Conservation (phyloP, 169 alveolate genomes). For the Condylostoma magnum region DNA sequence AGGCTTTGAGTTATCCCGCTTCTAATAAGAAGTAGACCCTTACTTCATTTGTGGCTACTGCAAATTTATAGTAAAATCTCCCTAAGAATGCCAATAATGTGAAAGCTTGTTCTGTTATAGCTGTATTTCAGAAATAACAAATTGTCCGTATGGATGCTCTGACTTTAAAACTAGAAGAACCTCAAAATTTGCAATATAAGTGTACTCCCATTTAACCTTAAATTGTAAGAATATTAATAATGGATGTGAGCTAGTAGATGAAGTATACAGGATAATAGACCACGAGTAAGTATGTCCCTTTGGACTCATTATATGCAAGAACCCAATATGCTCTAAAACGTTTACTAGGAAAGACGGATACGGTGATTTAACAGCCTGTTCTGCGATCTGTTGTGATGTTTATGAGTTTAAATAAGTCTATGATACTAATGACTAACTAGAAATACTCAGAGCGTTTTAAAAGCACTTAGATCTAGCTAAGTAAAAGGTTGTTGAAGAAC, state of each 20-base stretch:
- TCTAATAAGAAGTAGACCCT: constrained; percentile 2
- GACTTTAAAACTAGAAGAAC: neutral
- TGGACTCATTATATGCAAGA: neutral
- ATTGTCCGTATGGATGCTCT: constrained; percentile 16
- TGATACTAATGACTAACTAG: neutral
- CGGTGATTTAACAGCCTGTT: neutral
- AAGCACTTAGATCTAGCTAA: neutral
- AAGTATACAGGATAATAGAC: neutral
- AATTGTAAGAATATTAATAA: neutral
- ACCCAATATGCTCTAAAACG: constrained; percentile 5
- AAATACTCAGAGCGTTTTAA: neutral
- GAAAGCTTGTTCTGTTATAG: constrained; percentile 17
- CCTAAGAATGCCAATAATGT: constrained; percentile 18
- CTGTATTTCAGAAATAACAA: neutral
- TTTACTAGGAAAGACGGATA: neutral
- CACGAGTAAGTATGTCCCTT: constrained; percentile 5
- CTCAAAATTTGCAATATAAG: constrained; percentile 11
- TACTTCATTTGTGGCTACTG: constrained; percentile 19
- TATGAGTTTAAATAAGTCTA: neutral
- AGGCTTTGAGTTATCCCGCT: neutral
- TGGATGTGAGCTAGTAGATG: constrained; percentile 14
- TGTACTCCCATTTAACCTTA: neutral
- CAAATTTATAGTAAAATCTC: constrained; percentile 1
- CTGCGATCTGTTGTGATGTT: constrained; percentile 15
- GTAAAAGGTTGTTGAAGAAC: neutral